phyloP scores from a whole-genome alignment of 2,329 filamentous ascomycete genomes.

The Trichoderma lentiforme region DNA sequence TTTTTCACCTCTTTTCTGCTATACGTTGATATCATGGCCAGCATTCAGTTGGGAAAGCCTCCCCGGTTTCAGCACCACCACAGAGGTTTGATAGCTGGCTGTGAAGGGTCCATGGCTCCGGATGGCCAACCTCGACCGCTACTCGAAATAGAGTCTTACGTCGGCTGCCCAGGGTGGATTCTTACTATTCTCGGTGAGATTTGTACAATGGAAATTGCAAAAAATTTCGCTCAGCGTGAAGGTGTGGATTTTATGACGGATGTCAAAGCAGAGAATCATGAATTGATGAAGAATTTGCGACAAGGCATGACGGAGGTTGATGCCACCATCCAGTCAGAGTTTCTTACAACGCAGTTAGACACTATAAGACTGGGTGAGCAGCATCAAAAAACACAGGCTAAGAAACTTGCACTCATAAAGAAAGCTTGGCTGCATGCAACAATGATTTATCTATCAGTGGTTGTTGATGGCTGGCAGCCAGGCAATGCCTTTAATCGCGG shows the following conservation, averaged over 20 bases:
- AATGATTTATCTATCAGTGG: background rate
- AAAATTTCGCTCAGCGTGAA: background rate
- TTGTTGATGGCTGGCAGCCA: background rate
- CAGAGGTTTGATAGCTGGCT: background rate
- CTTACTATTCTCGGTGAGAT: background rate
- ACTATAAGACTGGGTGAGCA: background rate
- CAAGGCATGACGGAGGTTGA: background rate
- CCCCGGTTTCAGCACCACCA: background rate
- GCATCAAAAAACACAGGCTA: background rate
- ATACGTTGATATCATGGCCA: slow-evolving; percentile 21
- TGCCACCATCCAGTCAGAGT: background rate
- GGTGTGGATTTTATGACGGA: background rate
- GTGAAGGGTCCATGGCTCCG: background rate
- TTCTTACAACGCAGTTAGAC: background rate
- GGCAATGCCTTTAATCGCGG: background rate
- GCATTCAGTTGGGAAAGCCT: background rate
- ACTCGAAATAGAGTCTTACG: background rate
- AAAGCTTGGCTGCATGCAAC: background rate
- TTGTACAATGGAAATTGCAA: background rate
- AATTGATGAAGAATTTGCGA: background rate
- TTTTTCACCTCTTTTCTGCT: slow-evolving; percentile 36
- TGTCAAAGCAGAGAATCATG: background rate
- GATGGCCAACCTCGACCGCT: background rate
- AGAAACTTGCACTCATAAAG: background rate
- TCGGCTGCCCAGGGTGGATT: slow-evolving; percentile 3